Evolutionary conservation across 129 eudicot species (phyloP).

Genomic region (Flaveria linearis): DNA sequence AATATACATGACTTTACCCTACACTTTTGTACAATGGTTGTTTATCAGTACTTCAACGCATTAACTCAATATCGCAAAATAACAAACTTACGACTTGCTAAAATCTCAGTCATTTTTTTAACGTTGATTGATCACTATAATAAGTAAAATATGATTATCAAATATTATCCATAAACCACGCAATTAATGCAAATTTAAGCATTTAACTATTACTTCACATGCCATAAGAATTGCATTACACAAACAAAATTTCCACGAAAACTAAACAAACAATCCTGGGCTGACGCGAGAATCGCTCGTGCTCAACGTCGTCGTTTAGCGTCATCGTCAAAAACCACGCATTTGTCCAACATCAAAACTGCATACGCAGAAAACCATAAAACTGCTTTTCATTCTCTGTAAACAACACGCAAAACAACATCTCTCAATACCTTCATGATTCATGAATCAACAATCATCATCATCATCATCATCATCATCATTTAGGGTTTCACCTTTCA

Average conservation of each 20-base stretch:
- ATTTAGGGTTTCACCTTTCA: slow-evolving; percentile 11
- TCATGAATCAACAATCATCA: slow-evolving; percentile 22
- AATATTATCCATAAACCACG: too few relatives aligned
- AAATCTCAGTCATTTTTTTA: too few relatives aligned
- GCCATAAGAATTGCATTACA: not conserved
- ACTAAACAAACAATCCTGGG: too few relatives aligned
- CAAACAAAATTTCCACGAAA: too few relatives aligned
- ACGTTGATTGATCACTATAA: too few relatives aligned
- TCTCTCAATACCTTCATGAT: not conserved
- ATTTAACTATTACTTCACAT: not conserved
- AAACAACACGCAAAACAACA: not conserved
- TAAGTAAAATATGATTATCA: too few relatives aligned
- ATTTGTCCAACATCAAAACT: slow-evolving; percentile 22
- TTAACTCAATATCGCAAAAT: too few relatives aligned
- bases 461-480: not conserved
- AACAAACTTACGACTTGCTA: too few relatives aligned
- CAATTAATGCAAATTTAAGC: too few relatives aligned
- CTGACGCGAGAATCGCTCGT: not conserved
- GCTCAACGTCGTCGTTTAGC: slow-evolving; percentile 35
- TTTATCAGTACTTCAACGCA: too few relatives aligned
- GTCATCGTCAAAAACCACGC: slow-evolving; percentile 39
- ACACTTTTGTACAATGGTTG: too few relatives aligned
- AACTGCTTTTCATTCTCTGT: slow-evolving; percentile 16
- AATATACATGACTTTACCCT: too few relatives aligned
- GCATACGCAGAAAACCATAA: slow-evolving; percentile 37